Conservation (phyloP, 2,329 filamentous ascomycete genomes). For the Pseudophaeomoniella oleicola region DNA sequence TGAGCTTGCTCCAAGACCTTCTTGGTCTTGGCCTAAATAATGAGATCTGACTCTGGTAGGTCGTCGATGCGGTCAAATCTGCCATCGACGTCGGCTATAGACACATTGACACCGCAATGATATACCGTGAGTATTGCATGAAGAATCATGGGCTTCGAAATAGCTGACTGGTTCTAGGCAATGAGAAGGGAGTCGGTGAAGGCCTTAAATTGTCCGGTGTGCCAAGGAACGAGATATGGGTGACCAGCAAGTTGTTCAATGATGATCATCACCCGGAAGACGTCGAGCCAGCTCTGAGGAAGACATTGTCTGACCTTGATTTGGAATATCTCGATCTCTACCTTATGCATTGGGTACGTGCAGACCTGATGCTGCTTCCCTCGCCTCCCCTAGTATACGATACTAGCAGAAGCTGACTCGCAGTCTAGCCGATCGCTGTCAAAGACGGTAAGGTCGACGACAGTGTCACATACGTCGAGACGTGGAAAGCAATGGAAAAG, state of each 20-base stretch:
- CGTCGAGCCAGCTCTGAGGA: conserved; percentile 39
- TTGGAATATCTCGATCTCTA: conserved; percentile 29
- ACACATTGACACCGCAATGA: conserved; percentile 23
- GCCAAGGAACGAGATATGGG: conserved; percentile 50
- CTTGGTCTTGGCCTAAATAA: no score
- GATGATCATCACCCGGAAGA: conserved; percentile 50
- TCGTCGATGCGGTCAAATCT: conserved; percentile 14
- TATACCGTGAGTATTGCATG: conserved; percentile 14
- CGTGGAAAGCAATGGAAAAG: conserved; percentile 52
- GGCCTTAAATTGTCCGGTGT: conserved; percentile 14
- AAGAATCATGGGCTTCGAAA: not conserved
- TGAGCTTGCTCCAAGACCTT: no score
- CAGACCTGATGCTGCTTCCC: conserved; percentile 7
- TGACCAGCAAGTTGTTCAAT: conserved; percentile 75
- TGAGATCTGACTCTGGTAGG: conserved; percentile 2
- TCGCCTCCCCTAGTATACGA: conserved; percentile 5
- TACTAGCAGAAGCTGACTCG: conserved; percentile 9
- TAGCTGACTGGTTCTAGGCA: not conserved
- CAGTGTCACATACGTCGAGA: conserved; percentile 18
- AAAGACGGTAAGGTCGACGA: conserved; percentile 13
- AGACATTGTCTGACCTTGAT: conserved; percentile 23
- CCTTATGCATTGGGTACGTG: conserved; percentile 26
- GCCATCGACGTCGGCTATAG: conserved; percentile 23
- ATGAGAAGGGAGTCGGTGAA: not conserved
- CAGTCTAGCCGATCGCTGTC: conserved; percentile 11